A percentile compares a stretch with the other conserved stretches of the same genome.
Evolutionary conservation across 495 filamentous ascomycete genomes (phyloP).

Genomic region (Entonaema liquescens): DNA sequence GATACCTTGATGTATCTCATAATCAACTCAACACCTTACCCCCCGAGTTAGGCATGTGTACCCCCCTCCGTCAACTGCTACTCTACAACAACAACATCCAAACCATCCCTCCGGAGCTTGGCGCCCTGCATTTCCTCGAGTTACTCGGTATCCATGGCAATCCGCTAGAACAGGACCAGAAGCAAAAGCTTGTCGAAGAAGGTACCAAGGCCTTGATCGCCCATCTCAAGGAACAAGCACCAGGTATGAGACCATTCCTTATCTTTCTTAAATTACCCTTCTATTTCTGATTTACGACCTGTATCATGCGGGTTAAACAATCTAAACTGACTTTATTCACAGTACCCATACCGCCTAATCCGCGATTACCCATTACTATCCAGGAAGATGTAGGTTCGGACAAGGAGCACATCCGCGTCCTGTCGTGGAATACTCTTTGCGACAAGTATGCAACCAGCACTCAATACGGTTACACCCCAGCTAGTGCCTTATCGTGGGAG

Average conservation of each 20-base stretch:
- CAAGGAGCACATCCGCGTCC: conserved; percentile 70
- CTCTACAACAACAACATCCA: conserved; percentile 90
- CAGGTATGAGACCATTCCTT: conserved; percentile 65
- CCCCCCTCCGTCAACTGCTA: conserved; percentile 78
- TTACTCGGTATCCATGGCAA: conserved; percentile 94
- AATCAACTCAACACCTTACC: conserved; percentile 87
- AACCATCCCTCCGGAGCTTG: conserved; percentile 83
- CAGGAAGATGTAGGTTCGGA: conserved; percentile 58
- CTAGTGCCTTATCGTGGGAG: conserved; percentile 81
- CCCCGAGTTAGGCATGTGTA: conserved; percentile 94
- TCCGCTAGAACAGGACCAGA: conserved; percentile 75
- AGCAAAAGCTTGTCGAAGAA: conserved; percentile 79
- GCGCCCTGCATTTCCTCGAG: conserved; percentile 84
- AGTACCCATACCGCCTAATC: conserved; percentile 75
- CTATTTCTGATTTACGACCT: background rate
- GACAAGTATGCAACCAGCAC: conserved; percentile 85
- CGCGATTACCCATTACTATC: conserved; percentile 56
- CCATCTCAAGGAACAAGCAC: conserved; percentile 80
- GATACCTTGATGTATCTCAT: conserved; percentile 83
- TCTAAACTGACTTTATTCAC: conserved; percentile 26
- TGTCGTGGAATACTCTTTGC: conserved; percentile 95
- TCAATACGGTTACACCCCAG: conserved; percentile 89
- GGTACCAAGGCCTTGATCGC: conserved; percentile 87
- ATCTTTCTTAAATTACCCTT: background rate
- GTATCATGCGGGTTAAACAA: background rate